Base-by-base conservation (phyloP, 2,329 filamentous ascomycete genomes). In the Sarocladiaceae sp. region DNA sequence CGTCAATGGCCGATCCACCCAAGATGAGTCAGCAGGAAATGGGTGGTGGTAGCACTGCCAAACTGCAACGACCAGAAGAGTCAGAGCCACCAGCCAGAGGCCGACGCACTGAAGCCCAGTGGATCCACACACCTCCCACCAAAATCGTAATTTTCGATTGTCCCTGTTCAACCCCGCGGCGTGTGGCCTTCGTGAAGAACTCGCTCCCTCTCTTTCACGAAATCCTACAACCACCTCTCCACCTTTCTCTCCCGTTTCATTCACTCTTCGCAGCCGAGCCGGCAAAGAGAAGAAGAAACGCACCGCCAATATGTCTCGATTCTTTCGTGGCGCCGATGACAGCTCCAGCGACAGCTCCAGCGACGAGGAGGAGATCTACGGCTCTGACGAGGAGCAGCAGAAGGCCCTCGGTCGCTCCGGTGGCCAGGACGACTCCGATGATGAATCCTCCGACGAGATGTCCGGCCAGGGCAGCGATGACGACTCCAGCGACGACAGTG, bases 321-420 rank as follows among this genome's bases (percentile, higher is more conserved):
- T 97, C 76, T 97, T 97, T 82, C 88, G 90, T 59, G 88, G 88
- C 71, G 88, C 87, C 66, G 78, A 82, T 77, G 92, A 96, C 75
- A 97, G 92, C 84, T 96, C 93, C 67, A 90, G 84, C 79, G 92
- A 97, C 75, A 92, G 84, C 77, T 90, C 90, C 80, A 96, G 90
- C 66, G 93, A 97, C 64, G 93, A 97, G 79, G 92, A 97, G 77
- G 87, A 92, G 74, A 86, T 96, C 74, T 95, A 95, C 84, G 83
- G 81, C 62, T 31, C 28, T 10, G 36, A 44, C 84, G 54, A 54
- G 22, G 39, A 56, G 54, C 47, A 53, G 48, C 20, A 48, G 53
- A 31, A 36, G 42, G 22, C 26, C 28, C 18, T 25, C 13, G 33
- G 33, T 18, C 22, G 28, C 37, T 23, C 46, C 20, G 46, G 51